Percentiles rank a stretch among this genome's conserved stretches.
phyloP scores from a whole-genome alignment of 2,329 filamentous ascomycete species.

The Graphilbum ipis-grandicollis region DNA sequence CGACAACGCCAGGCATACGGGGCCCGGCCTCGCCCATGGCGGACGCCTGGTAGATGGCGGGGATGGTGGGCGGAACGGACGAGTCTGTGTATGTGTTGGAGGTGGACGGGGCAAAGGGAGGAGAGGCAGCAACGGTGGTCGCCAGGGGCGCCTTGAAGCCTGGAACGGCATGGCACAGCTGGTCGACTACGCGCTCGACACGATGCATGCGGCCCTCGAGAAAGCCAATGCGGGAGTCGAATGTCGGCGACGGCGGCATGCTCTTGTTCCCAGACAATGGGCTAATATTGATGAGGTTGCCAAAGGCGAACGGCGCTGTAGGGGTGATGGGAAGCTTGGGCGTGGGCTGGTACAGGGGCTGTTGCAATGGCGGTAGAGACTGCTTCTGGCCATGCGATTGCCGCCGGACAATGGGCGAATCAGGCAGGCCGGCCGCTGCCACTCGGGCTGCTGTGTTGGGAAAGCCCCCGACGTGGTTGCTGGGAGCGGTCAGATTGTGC shows the following conservation, averaged over 20 bases:
- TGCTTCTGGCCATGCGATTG: too few relatives aligned
- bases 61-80: neutral
- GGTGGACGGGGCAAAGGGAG: slow-evolving; percentile 12
- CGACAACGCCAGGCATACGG: slow-evolving; percentile 11
- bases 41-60: neutral
- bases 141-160: slow-evolving; percentile 17
- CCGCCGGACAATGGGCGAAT: too few relatives aligned
- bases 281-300: slow-evolving; percentile 16
- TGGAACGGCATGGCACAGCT: slow-evolving; percentile 28
- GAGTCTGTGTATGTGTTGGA: neutral
- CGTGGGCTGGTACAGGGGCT: slow-evolving; percentile 32
- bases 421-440: neutral
- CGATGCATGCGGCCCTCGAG: slow-evolving; percentile 34
- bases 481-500: neutral
- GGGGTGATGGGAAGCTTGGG: neutral
- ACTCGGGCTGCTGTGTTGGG: neutral
- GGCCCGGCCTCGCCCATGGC: too few relatives aligned
- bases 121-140: slow-evolving; percentile 11
- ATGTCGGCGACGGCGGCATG: slow-evolving; percentile 34
- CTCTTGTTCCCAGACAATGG: slow-evolving; percentile 24
- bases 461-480: slow-evolving; percentile 1
- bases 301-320: slow-evolving; percentile 32
- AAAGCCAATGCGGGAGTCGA: slow-evolving; percentile 33
- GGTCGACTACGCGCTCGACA: slow-evolving; percentile 33
- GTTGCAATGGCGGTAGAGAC: slow-evolving; percentile 30